These are phyloP conservation scores for Dictyostelium firmibasis DNA, from an alignment of 78 protist species.

Conservation along the genomic window DNA sequence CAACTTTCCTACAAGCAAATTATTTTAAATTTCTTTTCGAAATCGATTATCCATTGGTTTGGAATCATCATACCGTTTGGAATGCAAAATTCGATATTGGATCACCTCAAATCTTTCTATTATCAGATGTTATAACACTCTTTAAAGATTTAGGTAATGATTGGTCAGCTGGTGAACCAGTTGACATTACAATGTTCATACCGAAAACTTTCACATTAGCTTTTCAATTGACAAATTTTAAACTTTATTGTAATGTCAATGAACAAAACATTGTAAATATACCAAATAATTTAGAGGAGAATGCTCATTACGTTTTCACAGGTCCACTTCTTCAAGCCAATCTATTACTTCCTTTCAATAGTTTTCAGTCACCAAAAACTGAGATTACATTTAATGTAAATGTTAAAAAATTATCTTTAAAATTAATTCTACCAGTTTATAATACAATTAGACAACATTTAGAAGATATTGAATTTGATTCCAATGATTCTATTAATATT, in stretches of 20 bases:
- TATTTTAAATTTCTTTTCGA: neutral
- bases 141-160: slow-evolving; percentile 72
- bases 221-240: slow-evolving; percentile 8
- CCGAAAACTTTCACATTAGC: slow-evolving; percentile 33
- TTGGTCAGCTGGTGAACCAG: slow-evolving; percentile 78
- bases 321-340: slow-evolving; percentile 48
- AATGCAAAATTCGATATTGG: neutral
- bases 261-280: slow-evolving; percentile 73
- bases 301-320: slow-evolving; percentile 65
- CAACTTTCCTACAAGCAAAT: neutral
- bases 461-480: slow-evolving; percentile 37
- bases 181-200: slow-evolving; percentile 63
- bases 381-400: slow-evolving; percentile 45
- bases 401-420: slow-evolving; percentile 12
- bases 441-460: slow-evolving; percentile 75
- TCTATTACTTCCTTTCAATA: slow-evolving; percentile 40
- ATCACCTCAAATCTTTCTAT: slow-evolving; percentile 48
- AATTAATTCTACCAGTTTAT: slow-evolving; percentile 46
- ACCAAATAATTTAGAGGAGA: slow-evolving; percentile 67
- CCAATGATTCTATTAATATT: neutral
- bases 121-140: slow-evolving; percentile 45
- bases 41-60: slow-evolving; percentile 44
- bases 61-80: slow-evolving; percentile 80
- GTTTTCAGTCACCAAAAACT: slow-evolving; percentile 58
- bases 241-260: slow-evolving; percentile 65